Percentiles rank a stretch among this genome's conserved stretches.
Conservation (phyloP, 345 rosid species). For the Hypericum androsaemum region DNA sequence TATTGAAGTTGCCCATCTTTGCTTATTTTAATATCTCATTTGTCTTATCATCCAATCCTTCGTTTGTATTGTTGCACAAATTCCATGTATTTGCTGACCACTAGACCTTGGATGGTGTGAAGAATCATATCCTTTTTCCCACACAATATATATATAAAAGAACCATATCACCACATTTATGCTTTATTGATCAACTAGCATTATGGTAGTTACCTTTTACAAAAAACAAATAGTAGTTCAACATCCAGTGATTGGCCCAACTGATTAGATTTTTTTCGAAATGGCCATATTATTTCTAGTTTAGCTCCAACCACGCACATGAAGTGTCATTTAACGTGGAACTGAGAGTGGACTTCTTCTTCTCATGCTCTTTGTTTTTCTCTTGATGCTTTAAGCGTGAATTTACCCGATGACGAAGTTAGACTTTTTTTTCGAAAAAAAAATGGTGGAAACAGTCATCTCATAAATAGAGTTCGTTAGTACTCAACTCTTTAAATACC, state of each 20-base stretch:
- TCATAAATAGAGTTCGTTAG: too few relatives aligned
- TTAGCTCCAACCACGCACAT: too few relatives aligned
- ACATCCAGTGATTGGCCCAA: slow-evolving; percentile 15
- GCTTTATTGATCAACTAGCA: slow-evolving; percentile 14
- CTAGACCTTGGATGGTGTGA: background rate
- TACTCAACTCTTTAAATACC: too few relatives aligned
- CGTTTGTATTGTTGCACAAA: slow-evolving; percentile 7
- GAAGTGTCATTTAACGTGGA: too few relatives aligned
- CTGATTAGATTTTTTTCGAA: background rate
- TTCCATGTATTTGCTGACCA: slow-evolving; percentile 5
- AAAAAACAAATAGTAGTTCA: slow-evolving; percentile 10
- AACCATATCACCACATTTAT: background rate
- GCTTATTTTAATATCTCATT: background rate
- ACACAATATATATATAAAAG: too few relatives aligned
- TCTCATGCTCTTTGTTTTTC: too few relatives aligned
- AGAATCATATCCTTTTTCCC: slow-evolving; percentile 13
- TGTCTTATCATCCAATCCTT: background rate
- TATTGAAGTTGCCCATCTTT: too few relatives aligned
- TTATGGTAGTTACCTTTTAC: background rate
- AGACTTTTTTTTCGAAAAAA: too few relatives aligned
- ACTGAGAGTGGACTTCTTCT: too few relatives aligned
- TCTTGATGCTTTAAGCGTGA: too few relatives aligned
- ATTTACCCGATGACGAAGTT: too few relatives aligned
- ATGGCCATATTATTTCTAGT: background rate
- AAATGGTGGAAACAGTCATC: too few relatives aligned